Base-by-base conservation (phyloP, 208 protist species). In the Endotrypanum monterogeii region DNA sequence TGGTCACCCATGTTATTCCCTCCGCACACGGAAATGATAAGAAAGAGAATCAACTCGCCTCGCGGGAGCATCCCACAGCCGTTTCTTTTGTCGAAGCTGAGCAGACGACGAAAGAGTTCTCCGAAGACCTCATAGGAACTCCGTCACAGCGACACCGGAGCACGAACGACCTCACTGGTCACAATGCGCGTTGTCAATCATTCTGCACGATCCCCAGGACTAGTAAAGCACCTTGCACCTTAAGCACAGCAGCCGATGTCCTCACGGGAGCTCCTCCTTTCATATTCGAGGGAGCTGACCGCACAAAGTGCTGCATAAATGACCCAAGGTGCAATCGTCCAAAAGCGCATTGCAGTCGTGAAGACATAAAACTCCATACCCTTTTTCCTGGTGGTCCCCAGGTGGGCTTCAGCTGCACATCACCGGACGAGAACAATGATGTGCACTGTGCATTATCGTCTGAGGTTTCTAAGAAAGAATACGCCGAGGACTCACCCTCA, bases 391-490 rank as follows among this genome's bases (percentile, higher is more conserved):
- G 44, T 11, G 44, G 44, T 11, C 12, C 12, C 8, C 44, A 25
- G 54, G n/a, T 20, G 54, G 12, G 54, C 16, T 48, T 48, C 44
- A 11, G 44, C 8, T 5, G 44, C 12, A 48, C 0, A 11, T 5
- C 12, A 14, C 44, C 5, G 44, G 44, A 48, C 5, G 12, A 48
- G 8, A 48, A 1, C 12, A 48, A 11, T 48, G 44, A 48, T 0
- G 44, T 5, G 12, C 44, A 48, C 44, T 11, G 44, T 11, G 12
- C 12, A 48, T 11, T 48, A 48, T 1, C 44, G 12, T 48, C 8
- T 48, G 44, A 48, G 44, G 44, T 48, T 1, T 48, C 44, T 48
- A 11, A 11, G 12, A 79, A 52, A 37, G 68, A 70, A 63, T n/a
- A 66, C 51, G 25, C 35, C 8, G 60, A 32, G 52, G 52, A 70